phyloP scores from a whole-genome alignment of 179 eudicot species.

The Corrigiola litoralis region DNA sequence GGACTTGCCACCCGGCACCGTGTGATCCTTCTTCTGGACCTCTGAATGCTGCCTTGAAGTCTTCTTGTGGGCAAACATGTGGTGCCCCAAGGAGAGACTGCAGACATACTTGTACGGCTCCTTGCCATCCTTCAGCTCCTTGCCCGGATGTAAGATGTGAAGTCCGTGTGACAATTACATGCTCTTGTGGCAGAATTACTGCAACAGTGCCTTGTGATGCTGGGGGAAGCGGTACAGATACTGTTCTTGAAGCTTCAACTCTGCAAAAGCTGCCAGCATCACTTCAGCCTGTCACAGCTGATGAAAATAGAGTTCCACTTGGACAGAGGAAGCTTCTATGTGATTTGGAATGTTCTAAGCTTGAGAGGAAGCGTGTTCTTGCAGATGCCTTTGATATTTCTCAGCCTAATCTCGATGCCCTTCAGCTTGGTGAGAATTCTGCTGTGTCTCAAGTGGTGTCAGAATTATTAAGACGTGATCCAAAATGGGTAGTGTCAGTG shows the following conservation, averaged over 20 bases:
- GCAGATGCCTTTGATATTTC: slow-evolving; percentile 89
- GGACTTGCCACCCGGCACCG: slow-evolving; percentile 77
- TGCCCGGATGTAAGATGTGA: slow-evolving; percentile 88
- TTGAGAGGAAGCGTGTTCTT: slow-evolving; percentile 71
- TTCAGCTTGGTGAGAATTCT: slow-evolving; percentile 71
- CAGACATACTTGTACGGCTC: slow-evolving; percentile 77
- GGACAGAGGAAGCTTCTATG: slow-evolving; percentile 85
- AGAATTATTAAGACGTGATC: slow-evolving; percentile 71
- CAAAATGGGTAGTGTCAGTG: slow-evolving; percentile 85
- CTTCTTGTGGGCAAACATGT: slow-evolving; percentile 84
- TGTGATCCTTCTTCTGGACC: slow-evolving; percentile 61
- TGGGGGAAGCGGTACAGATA: slow-evolving; percentile 59
- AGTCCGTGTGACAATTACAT: slow-evolving; percentile 67
- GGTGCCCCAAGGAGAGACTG: slow-evolving; percentile 97
- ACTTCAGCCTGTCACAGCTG: slow-evolving; percentile 73
- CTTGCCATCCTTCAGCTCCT: slow-evolving; percentile 67
- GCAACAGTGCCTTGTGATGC: slow-evolving; percentile 85
- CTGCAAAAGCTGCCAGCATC: slow-evolving; percentile 72
- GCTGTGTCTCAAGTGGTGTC: slow-evolving; percentile 56
- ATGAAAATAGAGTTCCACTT: slow-evolving; percentile 63
- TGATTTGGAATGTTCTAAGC: slow-evolving; percentile 85
- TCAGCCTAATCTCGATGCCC: slow-evolving; percentile 62
- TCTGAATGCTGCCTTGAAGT: slow-evolving; percentile 27
- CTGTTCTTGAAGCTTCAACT: slow-evolving; percentile 64
- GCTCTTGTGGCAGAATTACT: slow-evolving; percentile 77